Evolutionary conservation across 108 stramenopile genomes (phyloP).

Genomic region (Cyclotella sp.): DNA sequence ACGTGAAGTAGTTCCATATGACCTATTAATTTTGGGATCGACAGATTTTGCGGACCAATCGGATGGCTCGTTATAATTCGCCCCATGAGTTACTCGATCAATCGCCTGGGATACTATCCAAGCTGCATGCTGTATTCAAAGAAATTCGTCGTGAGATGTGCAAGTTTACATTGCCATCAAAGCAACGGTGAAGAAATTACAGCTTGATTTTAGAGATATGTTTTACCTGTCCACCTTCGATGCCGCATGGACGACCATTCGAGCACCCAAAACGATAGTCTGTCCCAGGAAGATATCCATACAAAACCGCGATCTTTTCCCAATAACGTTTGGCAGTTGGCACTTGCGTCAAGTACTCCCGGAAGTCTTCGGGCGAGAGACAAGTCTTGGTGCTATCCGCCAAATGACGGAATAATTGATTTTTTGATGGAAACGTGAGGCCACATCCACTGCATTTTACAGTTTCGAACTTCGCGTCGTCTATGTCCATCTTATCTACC

Average conservation of each 20-base stretch:
- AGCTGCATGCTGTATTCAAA: constrained; percentile 63
- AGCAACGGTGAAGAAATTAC: background rate
- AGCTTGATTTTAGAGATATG: background rate
- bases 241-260: constrained; percentile 12
- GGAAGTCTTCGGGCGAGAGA: constrained; percentile 60
- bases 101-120: constrained; percentile 62
- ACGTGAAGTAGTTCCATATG: constrained; percentile 66
- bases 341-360: constrained; percentile 54
- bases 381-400: constrained; percentile 65
- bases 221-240: constrained; percentile 26
- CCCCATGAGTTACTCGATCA: constrained; percentile 47
- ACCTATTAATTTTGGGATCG: constrained; percentile 63
- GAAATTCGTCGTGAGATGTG: background rate
- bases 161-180: background rate
- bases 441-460: constrained; percentile 70
- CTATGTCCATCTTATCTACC: background rate
- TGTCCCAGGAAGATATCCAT: constrained; percentile 69
- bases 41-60: constrained; percentile 25
- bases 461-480: background rate
- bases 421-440: constrained; percentile 59
- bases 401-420: constrained; percentile 77
- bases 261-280: constrained; percentile 25
- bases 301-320: constrained; percentile 71
- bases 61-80: constrained; percentile 9
- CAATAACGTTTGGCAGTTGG: constrained; percentile 37